These are phyloP conservation scores for Globisporangium nodosum DNA, from an alignment of 352 stramenopile genomes.

Conservation along the genomic window DNA sequence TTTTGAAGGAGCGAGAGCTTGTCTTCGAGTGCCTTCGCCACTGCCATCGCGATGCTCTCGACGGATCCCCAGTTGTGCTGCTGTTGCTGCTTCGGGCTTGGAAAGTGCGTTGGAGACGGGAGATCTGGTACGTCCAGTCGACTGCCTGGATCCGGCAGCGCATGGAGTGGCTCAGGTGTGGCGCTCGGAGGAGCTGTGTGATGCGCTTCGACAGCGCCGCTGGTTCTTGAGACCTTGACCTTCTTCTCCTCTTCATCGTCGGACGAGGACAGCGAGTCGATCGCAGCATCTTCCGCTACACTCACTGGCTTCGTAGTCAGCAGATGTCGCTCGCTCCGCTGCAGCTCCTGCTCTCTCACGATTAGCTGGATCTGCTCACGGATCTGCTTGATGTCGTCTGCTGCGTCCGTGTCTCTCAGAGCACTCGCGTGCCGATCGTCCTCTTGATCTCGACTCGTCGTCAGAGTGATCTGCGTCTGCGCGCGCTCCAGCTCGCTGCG, in stretches of 20 bases:
- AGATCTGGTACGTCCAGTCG: not conserved
- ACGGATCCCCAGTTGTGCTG: constrained; percentile 9
- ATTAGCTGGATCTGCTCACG: constrained; percentile 11
- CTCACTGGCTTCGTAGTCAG: not conserved
- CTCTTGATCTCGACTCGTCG: not conserved
- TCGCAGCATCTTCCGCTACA: constrained; percentile 2
- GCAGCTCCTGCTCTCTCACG: constrained; percentile 7
- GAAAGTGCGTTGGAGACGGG: not conserved
- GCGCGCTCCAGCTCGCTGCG: constrained; percentile 27
- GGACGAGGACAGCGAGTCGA: constrained; percentile 15
- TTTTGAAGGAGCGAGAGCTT: constrained; percentile 20
- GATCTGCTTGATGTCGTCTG: constrained; percentile 7
- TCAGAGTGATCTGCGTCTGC: constrained; percentile 4
- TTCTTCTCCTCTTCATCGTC: constrained; percentile 12
- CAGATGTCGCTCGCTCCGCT: constrained; percentile 2
- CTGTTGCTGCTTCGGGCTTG: not conserved
- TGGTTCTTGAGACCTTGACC: not conserved
- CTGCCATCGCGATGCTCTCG: constrained; percentile 33
- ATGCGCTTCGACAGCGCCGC: not conserved
- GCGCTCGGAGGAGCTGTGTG: not conserved
- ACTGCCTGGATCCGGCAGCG: not conserved
- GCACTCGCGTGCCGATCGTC: not conserved
- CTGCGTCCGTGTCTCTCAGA: not conserved
- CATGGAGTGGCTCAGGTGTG: not conserved
- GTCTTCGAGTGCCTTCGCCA: constrained; percentile 33